Conservation (phyloP, 2,329 filamentous ascomycete genomes). For the Calonectria pseudoturangicola region DNA sequence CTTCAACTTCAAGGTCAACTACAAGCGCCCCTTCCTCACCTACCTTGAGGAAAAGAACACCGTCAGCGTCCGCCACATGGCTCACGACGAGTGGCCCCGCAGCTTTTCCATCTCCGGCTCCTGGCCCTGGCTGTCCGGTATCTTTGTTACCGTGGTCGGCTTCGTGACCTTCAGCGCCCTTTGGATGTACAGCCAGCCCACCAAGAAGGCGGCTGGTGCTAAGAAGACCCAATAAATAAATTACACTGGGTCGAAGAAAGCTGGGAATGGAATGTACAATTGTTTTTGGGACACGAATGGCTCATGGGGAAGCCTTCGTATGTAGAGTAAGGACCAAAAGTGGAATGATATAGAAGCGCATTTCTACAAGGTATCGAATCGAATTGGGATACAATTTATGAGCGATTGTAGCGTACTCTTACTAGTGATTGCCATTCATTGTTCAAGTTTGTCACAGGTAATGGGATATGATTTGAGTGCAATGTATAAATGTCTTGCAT, state of each 20-base stretch:
- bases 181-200: constrained; percentile 85
- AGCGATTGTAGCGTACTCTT: neutral
- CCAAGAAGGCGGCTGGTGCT: constrained; percentile 54
- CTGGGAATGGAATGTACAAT: constrained; percentile 42
- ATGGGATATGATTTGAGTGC: too few relatives aligned
- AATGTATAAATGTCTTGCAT: neutral
- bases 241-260: constrained; percentile 14
- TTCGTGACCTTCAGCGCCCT: constrained; percentile 90
- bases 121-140: constrained; percentile 95
- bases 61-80: constrained; percentile 96
- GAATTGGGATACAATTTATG: constrained; percentile 26
- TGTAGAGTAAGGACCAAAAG: constrained; percentile 48
- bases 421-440: neutral
- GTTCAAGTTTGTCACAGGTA: neutral
- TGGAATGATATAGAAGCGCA: constrained; percentile 44
- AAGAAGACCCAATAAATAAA: constrained; percentile 70
- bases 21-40: constrained; percentile 94
- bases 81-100: constrained; percentile 96
- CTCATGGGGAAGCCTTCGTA: constrained; percentile 38
- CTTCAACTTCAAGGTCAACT: constrained; percentile 98
- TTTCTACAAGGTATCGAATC: constrained; percentile 34
- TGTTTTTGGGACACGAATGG: constrained; percentile 36
- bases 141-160: constrained; percentile 87
- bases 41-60: constrained; percentile 95
- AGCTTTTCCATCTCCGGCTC: constrained; percentile 92